Evolutionary conservation across 768 basidiomycete species (phyloP).

Genomic region (Mycena metata): DNA sequence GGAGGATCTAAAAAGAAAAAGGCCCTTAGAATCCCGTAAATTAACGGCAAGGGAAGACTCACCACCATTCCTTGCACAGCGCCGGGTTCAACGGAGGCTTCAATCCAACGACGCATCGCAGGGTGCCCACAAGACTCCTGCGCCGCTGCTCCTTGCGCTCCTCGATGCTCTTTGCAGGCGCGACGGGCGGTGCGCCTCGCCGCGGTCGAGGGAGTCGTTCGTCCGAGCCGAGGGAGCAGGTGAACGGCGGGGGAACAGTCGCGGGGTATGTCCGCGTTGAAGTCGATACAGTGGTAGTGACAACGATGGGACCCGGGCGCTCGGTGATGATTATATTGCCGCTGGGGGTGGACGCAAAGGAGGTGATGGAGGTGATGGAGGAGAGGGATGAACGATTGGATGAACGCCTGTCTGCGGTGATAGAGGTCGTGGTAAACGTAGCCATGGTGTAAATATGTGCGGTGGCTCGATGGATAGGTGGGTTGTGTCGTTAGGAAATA

Average conservation of each 20-base stretch:
- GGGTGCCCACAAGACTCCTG: not conserved
- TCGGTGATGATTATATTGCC: not conserved
- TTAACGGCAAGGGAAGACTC: not conserved
- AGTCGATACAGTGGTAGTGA: constrained; percentile 18
- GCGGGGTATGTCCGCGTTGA: constrained; percentile 2
- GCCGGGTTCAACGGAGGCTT: not conserved
- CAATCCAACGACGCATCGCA: constrained; percentile 3
- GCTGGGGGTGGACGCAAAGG: not conserved
- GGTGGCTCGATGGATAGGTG: not conserved
- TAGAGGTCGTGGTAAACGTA: constrained; percentile 7
- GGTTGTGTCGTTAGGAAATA: not conserved
- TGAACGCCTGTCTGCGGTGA: constrained; percentile 2
- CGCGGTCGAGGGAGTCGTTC: constrained; percentile 16
- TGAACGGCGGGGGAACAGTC: constrained; percentile 22
- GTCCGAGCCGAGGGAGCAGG: constrained; percentile 22
- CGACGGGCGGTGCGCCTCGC: constrained; percentile 18
- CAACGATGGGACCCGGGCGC: constrained; percentile 1
- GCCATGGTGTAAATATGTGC: not conserved
- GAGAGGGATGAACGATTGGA: not conserved
- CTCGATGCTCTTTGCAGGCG: not conserved
- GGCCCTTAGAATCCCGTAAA: not conserved
- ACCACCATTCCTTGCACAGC: constrained; percentile 17
- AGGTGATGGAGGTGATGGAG: constrained; percentile 6
- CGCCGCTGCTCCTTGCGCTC: constrained; percentile 3
- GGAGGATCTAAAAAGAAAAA: no score